phyloP scores from a whole-genome alignment of 2,329 filamentous ascomycete species.

The Monilinia aucupariae region DNA sequence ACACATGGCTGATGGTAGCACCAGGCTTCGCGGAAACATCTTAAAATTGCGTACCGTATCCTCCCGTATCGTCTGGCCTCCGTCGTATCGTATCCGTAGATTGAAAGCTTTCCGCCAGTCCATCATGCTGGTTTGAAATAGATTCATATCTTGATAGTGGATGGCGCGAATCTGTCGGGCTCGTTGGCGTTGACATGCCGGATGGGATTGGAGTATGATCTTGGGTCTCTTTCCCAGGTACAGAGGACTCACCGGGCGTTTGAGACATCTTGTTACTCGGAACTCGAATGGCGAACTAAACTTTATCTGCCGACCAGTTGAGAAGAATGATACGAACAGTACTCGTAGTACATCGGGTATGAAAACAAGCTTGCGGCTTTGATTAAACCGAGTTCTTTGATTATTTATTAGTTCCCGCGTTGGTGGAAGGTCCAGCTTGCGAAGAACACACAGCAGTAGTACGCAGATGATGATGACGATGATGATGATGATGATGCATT shows the following conservation, averaged over 20 bases:
- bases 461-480: slow-evolving; percentile 17
- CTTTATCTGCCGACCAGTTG: slow-evolving; percentile 3
- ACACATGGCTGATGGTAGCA: not conserved
- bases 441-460: slow-evolving; percentile 8
- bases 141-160: slow-evolving; percentile 33
- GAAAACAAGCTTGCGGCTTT: slow-evolving; percentile 7
- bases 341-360: slow-evolving; percentile 11
- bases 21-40: not conserved
- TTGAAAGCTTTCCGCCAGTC: slow-evolving; percentile 50
- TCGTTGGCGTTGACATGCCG: slow-evolving; percentile 35
- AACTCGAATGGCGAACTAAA: not conserved
- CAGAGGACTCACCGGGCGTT: slow-evolving; percentile 19
- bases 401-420: slow-evolving; percentile 13
- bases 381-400: not conserved
- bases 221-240: slow-evolving; percentile 20
- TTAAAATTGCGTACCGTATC: slow-evolving; percentile 49
- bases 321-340: not conserved
- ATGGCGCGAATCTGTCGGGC: slow-evolving; percentile 48
- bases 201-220: slow-evolving; percentile 20
- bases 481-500: too few relatives aligned
- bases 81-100: slow-evolving; percentile 56
- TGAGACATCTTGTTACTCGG: slow-evolving; percentile 22
- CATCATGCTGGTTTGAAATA: slow-evolving; percentile 38
- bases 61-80: slow-evolving; percentile 42
- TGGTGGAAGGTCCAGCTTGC: slow-evolving; percentile 10